phyloP scores from a whole-genome alignment of 179 eudicot genomes.

The Corrigiola litoralis region DNA sequence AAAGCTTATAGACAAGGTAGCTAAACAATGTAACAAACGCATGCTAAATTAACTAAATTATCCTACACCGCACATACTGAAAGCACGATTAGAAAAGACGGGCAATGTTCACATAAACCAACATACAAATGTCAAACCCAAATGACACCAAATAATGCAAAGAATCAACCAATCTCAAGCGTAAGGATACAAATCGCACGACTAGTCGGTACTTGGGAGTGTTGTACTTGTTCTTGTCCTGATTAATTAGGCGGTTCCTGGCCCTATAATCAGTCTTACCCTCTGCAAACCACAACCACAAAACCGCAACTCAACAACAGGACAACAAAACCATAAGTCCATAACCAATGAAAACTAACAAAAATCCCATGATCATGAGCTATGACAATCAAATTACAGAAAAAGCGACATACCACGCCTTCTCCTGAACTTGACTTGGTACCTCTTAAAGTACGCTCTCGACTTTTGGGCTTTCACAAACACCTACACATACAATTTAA shows the following conservation, averaged over 20 bases:
- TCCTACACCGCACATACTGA: no score
- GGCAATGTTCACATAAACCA: no score
- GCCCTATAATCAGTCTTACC: slow-evolving; percentile 50
- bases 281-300: slow-evolving; percentile 17
- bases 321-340: neutral
- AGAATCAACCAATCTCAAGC: neutral
- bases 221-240: slow-evolving; percentile 54
- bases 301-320: neutral
- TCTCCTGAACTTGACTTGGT: slow-evolving; percentile 42
- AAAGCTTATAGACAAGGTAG: no score
- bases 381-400: neutral
- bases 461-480: slow-evolving; percentile 38
- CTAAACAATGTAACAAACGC: no score
- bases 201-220: slow-evolving; percentile 46
- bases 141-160: no score
- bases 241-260: slow-evolving; percentile 43
- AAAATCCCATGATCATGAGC: neutral
- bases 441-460: slow-evolving; percentile 40
- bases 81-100: no score
- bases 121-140: no score
- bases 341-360: neutral
- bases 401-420: slow-evolving; percentile 26
- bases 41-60: no score
- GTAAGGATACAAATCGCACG: slow-evolving; percentile 44
- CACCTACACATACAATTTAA: slow-evolving; percentile 1